Evolutionary conservation across 1,284 basidiomycete genomes (phyloP).

Genomic region (Puccinia coronata): DNA sequence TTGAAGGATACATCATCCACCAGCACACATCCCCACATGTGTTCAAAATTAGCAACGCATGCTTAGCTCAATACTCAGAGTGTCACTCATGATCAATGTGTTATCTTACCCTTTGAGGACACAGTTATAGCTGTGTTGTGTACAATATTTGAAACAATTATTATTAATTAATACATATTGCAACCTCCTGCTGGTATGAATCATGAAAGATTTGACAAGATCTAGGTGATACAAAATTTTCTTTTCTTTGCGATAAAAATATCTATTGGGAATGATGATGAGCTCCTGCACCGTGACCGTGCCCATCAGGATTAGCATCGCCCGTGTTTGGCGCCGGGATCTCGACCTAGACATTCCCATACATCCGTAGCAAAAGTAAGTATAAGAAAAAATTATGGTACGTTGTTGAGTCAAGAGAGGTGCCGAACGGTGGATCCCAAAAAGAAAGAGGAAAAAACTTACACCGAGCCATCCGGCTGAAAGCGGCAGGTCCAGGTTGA

Average conservation of each 20-base stretch:
- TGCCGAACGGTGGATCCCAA: no score
- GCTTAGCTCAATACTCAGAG: no score
- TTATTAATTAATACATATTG: neutral
- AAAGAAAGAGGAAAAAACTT: conserved; percentile 13
- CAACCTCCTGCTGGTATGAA: neutral
- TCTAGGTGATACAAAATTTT: neutral
- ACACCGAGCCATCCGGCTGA: conserved; percentile 34
- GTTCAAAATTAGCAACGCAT: no score
- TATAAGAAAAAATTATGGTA: neutral
- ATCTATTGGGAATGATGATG: conserved; percentile 23
- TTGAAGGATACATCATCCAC: no score
- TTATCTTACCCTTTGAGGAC: no score
- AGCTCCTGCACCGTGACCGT: conserved; percentile 15
- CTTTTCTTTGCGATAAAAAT: neutral
- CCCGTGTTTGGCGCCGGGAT: conserved; percentile 34
- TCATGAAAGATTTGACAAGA: neutral
- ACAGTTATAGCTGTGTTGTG: no score
- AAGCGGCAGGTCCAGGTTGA: conserved; percentile 39
- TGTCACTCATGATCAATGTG: no score
- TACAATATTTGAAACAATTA: no score
- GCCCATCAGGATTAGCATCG: conserved; percentile 34
- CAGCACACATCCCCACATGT: no score
- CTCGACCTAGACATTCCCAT: conserved; percentile 20
- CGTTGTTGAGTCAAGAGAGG: no score
- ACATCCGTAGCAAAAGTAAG: neutral